phyloP scores from a whole-genome alignment of 768 basidiomycete species.

The Gloeopeniophorella convolvens region DNA sequence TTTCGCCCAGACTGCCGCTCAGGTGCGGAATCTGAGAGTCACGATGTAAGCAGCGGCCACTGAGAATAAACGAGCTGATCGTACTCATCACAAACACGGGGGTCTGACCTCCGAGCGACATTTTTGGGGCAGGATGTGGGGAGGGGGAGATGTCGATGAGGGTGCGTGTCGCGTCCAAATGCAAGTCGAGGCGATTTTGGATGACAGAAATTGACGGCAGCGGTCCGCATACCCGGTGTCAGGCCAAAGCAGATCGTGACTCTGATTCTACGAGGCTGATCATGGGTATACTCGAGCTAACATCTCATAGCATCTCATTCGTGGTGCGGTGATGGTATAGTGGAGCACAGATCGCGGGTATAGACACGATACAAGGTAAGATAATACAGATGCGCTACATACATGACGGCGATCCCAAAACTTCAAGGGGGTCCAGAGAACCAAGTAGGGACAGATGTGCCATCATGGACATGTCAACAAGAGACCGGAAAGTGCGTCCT shows the following conservation, averaged over 20 bases:
- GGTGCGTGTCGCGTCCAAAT: background rate
- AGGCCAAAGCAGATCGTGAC: too few relatives aligned
- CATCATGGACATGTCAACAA: conserved; percentile 15
- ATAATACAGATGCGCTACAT: background rate
- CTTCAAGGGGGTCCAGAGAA: too few relatives aligned
- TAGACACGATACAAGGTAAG: background rate
- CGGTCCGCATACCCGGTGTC: too few relatives aligned
- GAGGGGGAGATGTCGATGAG: background rate
- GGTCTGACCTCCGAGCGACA: conserved; percentile 47
- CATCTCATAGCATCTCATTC: too few relatives aligned
- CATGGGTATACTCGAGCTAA: too few relatives aligned
- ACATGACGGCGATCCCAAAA: too few relatives aligned
- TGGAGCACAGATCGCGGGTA: too few relatives aligned
- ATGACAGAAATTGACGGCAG: too few relatives aligned
- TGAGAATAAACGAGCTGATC: conserved; percentile 17
- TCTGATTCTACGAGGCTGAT: too few relatives aligned
- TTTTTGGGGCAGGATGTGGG: conserved; percentile 17
- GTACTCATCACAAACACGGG: conserved; percentile 82
- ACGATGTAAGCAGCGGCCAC: conserved; percentile 2
- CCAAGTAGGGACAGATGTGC: too few relatives aligned
- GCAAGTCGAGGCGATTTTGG: too few relatives aligned
- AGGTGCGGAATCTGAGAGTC: conserved; percentile 73
- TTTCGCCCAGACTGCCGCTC: conserved; percentile 92
- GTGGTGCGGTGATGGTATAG: too few relatives aligned
- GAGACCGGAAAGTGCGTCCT: conserved; percentile 13